Conservation (phyloP, 2,329 filamentous ascomycete genomes). For the Annulohypoxylon truncatum region DNA sequence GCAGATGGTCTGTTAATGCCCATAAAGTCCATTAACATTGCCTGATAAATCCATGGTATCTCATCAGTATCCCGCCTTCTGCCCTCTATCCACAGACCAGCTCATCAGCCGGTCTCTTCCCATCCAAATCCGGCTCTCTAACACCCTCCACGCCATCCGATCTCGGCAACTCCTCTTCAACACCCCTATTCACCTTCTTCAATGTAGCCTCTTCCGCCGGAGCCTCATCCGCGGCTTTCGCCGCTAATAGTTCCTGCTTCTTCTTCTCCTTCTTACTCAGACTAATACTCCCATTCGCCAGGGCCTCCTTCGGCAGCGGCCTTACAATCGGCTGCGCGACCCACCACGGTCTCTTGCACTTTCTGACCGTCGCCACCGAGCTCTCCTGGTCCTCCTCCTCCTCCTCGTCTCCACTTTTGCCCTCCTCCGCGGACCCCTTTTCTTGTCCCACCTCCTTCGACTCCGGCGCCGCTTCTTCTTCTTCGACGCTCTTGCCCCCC, state of each 20-base stretch:
- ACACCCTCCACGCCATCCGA: conserved; percentile 40
- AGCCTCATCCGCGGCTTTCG: conserved; percentile 35
- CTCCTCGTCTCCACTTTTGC: conserved; percentile 40
- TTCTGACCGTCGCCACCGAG: conserved; percentile 74
- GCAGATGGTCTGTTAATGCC: too few species aligned
- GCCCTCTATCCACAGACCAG: conserved; percentile 46
- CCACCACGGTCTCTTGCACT: conserved; percentile 88
- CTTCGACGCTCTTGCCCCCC: conserved; percentile 61
- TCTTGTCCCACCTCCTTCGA: conserved; percentile 33
- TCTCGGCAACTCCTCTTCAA: conserved; percentile 40
- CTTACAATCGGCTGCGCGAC: conserved; percentile 88
- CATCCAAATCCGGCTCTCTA: conserved; percentile 44
- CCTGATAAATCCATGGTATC: conserved; percentile 1
- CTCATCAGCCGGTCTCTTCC: conserved; percentile 40
- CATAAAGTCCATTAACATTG: background rate
- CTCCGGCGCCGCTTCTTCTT: conserved; percentile 50
- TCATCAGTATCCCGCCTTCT: conserved; percentile 1
- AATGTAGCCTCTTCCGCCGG: background rate
- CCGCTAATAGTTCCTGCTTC: conserved; percentile 54
- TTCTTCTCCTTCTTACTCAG: conserved; percentile 76
- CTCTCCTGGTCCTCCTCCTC: conserved; percentile 63
- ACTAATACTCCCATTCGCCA: conserved; percentile 81
- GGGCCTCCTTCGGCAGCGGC: conserved; percentile 86
- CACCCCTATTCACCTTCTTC: conserved; percentile 7
- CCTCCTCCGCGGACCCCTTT: conserved; percentile 16